Conservation (phyloP, 164 flowering plant species). For the Piper longum region DNA sequence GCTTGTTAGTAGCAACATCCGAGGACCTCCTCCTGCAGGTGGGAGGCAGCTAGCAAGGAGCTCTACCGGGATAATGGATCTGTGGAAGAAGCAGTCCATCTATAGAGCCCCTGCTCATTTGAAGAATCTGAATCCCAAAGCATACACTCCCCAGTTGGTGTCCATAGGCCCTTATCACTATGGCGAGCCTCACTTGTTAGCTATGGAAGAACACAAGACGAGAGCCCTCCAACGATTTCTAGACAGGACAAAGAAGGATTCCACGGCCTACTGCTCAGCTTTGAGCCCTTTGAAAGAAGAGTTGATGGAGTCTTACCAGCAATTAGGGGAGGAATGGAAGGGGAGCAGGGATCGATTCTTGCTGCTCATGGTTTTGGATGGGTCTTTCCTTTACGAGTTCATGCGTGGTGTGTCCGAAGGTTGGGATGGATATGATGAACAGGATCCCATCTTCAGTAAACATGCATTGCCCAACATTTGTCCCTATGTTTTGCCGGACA, state of each 20-base stretch:
- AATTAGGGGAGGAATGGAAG: neutral
- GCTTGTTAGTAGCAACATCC: too few species aligned
- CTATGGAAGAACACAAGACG: conserved; percentile 27
- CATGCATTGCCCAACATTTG: conserved; percentile 25
- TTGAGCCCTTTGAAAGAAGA: neutral
- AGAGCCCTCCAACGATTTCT: conserved; percentile 14
- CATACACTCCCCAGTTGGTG: conserved; percentile 1
- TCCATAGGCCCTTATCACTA: conserved; percentile 18
- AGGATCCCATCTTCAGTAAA: conserved; percentile 47
- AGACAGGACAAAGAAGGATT: conserved; percentile 4
- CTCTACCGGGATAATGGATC: neutral
- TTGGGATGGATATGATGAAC: conserved; percentile 31
- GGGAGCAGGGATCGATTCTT: conserved; percentile 38
- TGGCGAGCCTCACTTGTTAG: conserved; percentile 7
- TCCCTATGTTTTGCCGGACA: conserved; percentile 48
- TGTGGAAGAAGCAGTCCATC: conserved; percentile 2
- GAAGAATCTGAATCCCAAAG: neutral
- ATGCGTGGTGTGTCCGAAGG: conserved; percentile 27
- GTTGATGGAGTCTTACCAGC: neutral
- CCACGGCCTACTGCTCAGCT: conserved; percentile 6
- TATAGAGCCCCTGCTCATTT: conserved; percentile 3
- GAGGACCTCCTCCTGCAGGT: too few species aligned
- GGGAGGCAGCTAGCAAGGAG: too few species aligned
- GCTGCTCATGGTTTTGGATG: conserved; percentile 61
- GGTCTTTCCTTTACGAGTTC: conserved; percentile 52